Evolutionary conservation across 805 yeast genomes (phyloP).

Genomic region (Isabelozyma pseudorhagii): DNA sequence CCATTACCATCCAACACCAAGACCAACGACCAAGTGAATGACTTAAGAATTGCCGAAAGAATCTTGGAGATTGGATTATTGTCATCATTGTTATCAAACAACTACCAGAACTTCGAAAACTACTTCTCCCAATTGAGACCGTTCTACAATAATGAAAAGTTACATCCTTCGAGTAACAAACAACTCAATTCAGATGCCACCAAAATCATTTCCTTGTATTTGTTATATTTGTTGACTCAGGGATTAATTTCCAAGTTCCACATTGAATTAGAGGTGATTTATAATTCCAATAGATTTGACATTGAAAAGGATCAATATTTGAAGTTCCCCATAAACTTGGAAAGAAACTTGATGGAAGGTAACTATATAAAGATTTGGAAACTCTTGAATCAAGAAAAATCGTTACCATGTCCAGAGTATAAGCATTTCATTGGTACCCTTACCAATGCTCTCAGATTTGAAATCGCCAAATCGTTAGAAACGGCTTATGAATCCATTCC

Average conservation of each 20-base stretch:
- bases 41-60: constrained; percentile 73
- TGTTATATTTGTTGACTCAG: constrained; percentile 73
- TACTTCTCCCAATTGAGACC: constrained; percentile 72
- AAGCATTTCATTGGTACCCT: constrained; percentile 72
- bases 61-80: constrained; percentile 88
- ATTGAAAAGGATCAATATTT: constrained; percentile 61
- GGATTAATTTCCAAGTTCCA: constrained; percentile 88
- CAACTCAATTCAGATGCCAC: constrained; percentile 35
- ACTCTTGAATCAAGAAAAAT: constrained; percentile 53
- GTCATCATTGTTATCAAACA: constrained; percentile 61
- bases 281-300: constrained; percentile 52
- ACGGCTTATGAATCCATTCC: constrained; percentile 76
- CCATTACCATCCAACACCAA: constrained; percentile 46
- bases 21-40: constrained; percentile 48
- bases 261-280: constrained; percentile 76
- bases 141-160: constrained; percentile 54
- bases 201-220: constrained; percentile 72
- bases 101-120: constrained; percentile 67
- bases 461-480: constrained; percentile 82
- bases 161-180: constrained; percentile 33
- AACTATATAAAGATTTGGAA: constrained; percentile 90
- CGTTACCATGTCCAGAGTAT: constrained; percentile 71
- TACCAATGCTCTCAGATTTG: constrained; percentile 75
- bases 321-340: constrained; percentile 83
- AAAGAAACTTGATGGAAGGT: constrained; percentile 94